Percentiles rank a stretch among this genome's conserved stretches.
Evolutionary conservation across 768 basidiomycete genomes (phyloP).

Genomic region (Phylloporus arenicola): DNA sequence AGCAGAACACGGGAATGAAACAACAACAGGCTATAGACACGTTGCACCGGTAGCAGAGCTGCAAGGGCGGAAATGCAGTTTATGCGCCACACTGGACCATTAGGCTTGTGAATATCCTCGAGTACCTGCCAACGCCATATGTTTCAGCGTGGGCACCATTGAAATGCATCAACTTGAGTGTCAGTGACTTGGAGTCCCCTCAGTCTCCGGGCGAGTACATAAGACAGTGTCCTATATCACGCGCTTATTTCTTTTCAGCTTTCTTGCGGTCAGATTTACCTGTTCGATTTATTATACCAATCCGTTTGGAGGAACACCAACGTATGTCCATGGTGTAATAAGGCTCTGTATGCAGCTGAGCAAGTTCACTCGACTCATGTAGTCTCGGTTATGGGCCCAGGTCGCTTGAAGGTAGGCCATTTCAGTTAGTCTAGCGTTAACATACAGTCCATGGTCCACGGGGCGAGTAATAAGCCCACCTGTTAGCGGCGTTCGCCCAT

Average conservation of each 20-base stretch:
- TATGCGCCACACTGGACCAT: not conserved
- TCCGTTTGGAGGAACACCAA: constrained; percentile 64
- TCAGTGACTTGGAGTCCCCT: not conserved
- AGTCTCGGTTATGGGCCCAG: constrained; percentile 74
- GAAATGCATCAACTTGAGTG: not conserved
- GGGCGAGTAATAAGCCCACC: constrained; percentile 38
- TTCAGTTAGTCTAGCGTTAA: constrained; percentile 3
- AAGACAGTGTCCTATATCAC: not conserved
- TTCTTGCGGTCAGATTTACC: constrained; percentile 2
- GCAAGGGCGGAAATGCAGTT: not conserved
- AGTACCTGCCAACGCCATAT: not conserved
- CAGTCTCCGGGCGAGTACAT: constrained; percentile 8
- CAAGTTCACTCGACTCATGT: constrained; percentile 44
- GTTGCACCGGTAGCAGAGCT: not conserved
- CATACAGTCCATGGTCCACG: constrained; percentile 50
- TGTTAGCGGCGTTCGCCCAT: not conserved
- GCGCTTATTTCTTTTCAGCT: not conserved
- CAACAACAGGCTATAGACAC: not conserved
- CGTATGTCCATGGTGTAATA: constrained; percentile 74
- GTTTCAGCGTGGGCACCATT: not conserved
- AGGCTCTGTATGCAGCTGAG: constrained; percentile 82
- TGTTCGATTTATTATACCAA: constrained; percentile 42
- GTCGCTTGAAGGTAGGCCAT: constrained; percentile 68
- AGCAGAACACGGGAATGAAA: not conserved
- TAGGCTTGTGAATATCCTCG: not conserved